phyloP scores from a whole-genome alignment of 2,329 filamentous ascomycete species.

The Penicillium sp. region DNA sequence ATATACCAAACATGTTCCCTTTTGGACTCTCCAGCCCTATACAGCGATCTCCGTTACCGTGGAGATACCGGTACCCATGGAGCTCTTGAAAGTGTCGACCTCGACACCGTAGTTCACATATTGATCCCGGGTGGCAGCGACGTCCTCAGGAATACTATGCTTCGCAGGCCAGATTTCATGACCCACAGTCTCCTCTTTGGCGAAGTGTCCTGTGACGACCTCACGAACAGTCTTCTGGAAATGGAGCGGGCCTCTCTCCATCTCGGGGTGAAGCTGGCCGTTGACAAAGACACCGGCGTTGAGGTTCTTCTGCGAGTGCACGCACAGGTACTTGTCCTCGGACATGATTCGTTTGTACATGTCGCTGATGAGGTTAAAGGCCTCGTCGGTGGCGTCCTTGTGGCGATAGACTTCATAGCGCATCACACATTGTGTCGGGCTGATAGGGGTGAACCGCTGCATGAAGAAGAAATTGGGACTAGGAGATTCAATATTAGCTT shows the following conservation, averaged over 20 bases:
- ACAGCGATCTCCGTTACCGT: not conserved
- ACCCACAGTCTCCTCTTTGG: slow-evolving; percentile 45
- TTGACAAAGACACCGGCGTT: slow-evolving; percentile 61
- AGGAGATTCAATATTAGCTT: not conserved
- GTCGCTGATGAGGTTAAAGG: slow-evolving; percentile 56
- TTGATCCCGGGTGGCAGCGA: not conserved
- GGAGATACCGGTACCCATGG: not conserved
- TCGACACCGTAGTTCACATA: not conserved
- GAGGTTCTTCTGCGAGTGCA: slow-evolving; percentile 59
- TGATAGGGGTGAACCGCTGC: slow-evolving; percentile 59
- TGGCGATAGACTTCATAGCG: slow-evolving; percentile 64
- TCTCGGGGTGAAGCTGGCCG: slow-evolving; percentile 59
- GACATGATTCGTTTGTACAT: slow-evolving; percentile 66
- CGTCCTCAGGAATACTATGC: not conserved
- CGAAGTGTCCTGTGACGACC: slow-evolving; percentile 47
- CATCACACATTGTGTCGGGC: slow-evolving; percentile 54
- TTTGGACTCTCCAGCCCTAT: not conserved
- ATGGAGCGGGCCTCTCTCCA: slow-evolving; percentile 58
- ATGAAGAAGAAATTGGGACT: slow-evolving; percentile 63
- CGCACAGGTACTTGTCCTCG: slow-evolving; percentile 64
- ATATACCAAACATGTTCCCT: not conserved
- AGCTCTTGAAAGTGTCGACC: not conserved
- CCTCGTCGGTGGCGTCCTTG: slow-evolving; percentile 57
- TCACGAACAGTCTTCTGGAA: slow-evolving; percentile 56
- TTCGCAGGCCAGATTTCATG: slow-evolving; percentile 54